phyloP scores from a whole-genome alignment of 1,284 basidiomycete species.

The Trichosporon ovoides region DNA sequence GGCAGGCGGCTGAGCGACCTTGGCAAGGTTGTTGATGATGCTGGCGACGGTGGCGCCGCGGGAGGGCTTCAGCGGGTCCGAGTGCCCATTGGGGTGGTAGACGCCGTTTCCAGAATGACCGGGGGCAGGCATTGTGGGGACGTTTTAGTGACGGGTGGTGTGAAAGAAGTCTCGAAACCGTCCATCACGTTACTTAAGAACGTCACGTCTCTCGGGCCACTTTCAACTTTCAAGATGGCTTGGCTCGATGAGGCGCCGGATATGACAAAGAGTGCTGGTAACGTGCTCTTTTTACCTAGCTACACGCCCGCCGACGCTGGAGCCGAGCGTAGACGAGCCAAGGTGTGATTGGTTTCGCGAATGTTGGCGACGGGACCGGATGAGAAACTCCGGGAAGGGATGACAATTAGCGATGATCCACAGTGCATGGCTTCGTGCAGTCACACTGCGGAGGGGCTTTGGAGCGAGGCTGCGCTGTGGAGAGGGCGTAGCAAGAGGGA shows the following conservation, averaged over 20 bases:
- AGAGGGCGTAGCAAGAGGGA: neutral
- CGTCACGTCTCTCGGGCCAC: neutral
- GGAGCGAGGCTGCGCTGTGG: neutral
- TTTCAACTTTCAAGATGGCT: neutral
- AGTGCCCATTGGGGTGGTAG: constrained; percentile 3
- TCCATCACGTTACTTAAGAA: neutral
- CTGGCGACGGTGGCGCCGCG: constrained; percentile 12
- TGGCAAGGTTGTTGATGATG: constrained; percentile 13
- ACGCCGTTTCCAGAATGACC: neutral
- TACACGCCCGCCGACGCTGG: neutral
- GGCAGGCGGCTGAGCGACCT: neutral
- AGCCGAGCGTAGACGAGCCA: too few relatives aligned
- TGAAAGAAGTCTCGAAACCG: neutral
- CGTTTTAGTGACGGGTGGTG: neutral
- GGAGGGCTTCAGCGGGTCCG: neutral
- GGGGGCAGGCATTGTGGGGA: neutral
- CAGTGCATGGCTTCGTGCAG: too few relatives aligned
- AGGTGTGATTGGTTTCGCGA: neutral
- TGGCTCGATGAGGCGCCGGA: neutral
- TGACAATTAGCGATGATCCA: neutral
- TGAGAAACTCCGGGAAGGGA: constrained; percentile 1
- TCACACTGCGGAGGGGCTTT: neutral
- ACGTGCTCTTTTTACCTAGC: neutral
- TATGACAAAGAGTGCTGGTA: neutral
- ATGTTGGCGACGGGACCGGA: neutral